Percentiles rank a stretch among this genome's conserved stretches.
Conservation (phyloP, 129 eudicot genomes). For the Artemisia annua region DNA sequence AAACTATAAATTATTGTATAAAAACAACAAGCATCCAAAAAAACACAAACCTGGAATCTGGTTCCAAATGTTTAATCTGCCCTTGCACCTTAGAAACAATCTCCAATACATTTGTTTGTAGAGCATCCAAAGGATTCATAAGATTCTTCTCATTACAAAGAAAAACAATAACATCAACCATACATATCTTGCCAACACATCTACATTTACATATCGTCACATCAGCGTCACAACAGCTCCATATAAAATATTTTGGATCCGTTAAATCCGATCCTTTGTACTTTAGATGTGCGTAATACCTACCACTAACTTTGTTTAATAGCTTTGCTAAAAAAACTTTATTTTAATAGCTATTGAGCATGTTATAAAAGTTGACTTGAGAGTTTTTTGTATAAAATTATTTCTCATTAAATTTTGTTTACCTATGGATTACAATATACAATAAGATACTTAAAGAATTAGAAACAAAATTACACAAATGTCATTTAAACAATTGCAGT, state of each 20-base stretch:
- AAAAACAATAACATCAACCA: slow-evolving; percentile 70
- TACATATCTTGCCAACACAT: slow-evolving; percentile 72
- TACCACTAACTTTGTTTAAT: slow-evolving; percentile 2
- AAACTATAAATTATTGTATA: neutral
- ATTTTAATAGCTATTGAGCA: neutral
- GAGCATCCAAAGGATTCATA: slow-evolving; percentile 52
- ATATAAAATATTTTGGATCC: slow-evolving; percentile 30
- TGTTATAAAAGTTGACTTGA: no score
- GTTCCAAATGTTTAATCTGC: slow-evolving; percentile 61
- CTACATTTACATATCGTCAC: slow-evolving; percentile 7
- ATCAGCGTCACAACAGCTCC: slow-evolving; percentile 44
- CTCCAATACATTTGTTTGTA: slow-evolving; percentile 48
- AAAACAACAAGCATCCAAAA: neutral
- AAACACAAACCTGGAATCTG: slow-evolving; percentile 59
- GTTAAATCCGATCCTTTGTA: slow-evolving; percentile 18
- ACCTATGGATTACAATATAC: no score
- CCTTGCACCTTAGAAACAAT: slow-evolving; percentile 45
- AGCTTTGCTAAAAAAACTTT: no score
- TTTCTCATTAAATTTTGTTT: no score
- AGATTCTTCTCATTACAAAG: slow-evolving; percentile 59
- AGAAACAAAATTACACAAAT: no score
- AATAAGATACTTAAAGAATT: no score
- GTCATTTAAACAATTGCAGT: no score
- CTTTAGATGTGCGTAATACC: slow-evolving; percentile 6
- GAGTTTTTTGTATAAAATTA: no score